phyloP scores from a whole-genome alignment of 495 filamentous ascomycete genomes.

The Acidomyces sp. region DNA sequence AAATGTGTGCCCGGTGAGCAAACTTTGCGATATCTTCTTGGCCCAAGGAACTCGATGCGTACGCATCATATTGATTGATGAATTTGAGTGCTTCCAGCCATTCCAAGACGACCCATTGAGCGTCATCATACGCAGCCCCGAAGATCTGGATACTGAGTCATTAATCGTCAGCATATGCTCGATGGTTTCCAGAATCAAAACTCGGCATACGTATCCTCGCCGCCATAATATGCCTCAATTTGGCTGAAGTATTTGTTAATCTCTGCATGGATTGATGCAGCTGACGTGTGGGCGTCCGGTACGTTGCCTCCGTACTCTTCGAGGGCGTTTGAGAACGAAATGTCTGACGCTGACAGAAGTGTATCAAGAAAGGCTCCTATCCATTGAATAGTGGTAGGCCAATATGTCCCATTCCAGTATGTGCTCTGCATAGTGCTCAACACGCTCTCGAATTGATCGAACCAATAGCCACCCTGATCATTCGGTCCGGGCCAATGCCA shows the following conservation, averaged over 20 bases:
- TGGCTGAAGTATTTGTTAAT: slow-evolving; percentile 3
- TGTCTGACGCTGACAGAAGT: slow-evolving; percentile 5
- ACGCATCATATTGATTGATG: slow-evolving; percentile 33
- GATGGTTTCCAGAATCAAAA: too few relatives aligned
- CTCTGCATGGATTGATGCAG: not conserved
- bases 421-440: slow-evolving; percentile 9
- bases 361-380: slow-evolving; percentile 10
- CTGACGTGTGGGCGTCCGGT: not conserved
- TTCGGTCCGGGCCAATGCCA: slow-evolving; percentile 1
- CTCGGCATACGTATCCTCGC: too few relatives aligned
- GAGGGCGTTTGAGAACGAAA: slow-evolving; percentile 2
- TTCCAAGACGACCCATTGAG: slow-evolving; percentile 87
- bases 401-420: slow-evolving; percentile 12
- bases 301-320: not conserved
- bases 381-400: slow-evolving; percentile 13
- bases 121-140: slow-evolving; percentile 69
- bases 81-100: slow-evolving; percentile 45
- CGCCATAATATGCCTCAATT: slow-evolving; percentile 5
- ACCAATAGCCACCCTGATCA: slow-evolving; percentile 3
- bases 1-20: slow-evolving; percentile 74
- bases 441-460: slow-evolving; percentile 4
- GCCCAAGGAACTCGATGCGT: slow-evolving; percentile 26
- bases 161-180: too few relatives aligned
- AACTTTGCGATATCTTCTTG: slow-evolving; percentile 58
- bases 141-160: slow-evolving; percentile 13